Percentiles rank a stretch among this genome's conserved stretches.
These are phyloP conservation scores for Phaffia tasmanica DNA, from an alignment of 768 basidiomycete species.

Conservation along the genomic window DNA sequence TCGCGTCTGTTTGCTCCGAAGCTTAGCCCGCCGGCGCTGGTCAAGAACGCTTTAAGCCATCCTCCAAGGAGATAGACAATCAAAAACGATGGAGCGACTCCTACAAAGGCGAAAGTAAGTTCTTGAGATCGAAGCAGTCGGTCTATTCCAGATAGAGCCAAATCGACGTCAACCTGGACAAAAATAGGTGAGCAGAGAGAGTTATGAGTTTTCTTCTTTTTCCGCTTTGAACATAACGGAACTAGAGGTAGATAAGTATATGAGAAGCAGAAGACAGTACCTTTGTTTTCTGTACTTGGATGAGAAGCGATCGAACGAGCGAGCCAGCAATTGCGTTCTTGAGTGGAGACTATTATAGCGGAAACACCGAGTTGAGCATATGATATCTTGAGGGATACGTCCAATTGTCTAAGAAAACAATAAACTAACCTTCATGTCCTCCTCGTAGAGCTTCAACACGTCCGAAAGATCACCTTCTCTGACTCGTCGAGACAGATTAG, in stretches of 20 bases:
- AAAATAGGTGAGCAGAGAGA: slow-evolving; percentile 14
- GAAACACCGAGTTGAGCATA: too few species aligned
- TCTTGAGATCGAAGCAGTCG: slow-evolving; percentile 87
- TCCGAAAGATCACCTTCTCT: slow-evolving; percentile 72
- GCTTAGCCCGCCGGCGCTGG: slow-evolving; percentile 7
- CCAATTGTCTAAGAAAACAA: neutral
- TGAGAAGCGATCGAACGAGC: slow-evolving; percentile 68
- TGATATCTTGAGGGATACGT: neutral
- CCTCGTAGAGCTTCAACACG: slow-evolving; percentile 76
- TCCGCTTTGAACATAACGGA: neutral
- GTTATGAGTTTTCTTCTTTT: neutral
- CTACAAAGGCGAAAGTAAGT: slow-evolving; percentile 91
- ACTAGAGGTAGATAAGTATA: neutral
- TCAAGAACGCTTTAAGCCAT: slow-evolving; percentile 46
- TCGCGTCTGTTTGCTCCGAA: neutral
- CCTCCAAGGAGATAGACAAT: slow-evolving; percentile 60
- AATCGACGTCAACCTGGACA: slow-evolving; percentile 73
- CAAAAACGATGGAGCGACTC: slow-evolving; percentile 77
- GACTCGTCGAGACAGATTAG: slow-evolving; percentile 53
- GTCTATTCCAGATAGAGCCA: slow-evolving; percentile 81
- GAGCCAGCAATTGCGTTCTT: slow-evolving; percentile 69
- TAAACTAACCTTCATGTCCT: slow-evolving; percentile 59
- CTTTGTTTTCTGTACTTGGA: slow-evolving; percentile 94
- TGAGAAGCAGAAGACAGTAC: too few species aligned
- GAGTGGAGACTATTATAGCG: slow-evolving; percentile 63